A percentile compares a stretch with the other conserved stretches of the same genome.
Conservation (phyloP, 164 flowering plant species). For the Nymphaea thermarum region DNA sequence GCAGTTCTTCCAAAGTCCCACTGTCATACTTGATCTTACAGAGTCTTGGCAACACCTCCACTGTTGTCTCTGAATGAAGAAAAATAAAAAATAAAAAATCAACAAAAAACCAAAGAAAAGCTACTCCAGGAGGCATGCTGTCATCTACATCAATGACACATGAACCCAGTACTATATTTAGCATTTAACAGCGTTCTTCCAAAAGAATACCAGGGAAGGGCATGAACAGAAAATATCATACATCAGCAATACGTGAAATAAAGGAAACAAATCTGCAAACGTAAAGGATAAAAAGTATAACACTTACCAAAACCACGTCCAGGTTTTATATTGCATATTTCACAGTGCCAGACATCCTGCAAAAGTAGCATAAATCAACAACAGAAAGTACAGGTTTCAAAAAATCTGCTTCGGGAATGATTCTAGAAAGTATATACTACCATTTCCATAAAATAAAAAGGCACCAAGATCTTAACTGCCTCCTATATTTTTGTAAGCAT, state of each 20-base stretch:
- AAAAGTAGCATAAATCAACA: slow-evolving; percentile 4
- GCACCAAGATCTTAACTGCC: background rate
- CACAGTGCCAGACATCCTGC: slow-evolving; percentile 99
- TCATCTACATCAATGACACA: too few species aligned
- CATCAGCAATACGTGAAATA: too few species aligned
- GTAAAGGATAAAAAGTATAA: background rate
- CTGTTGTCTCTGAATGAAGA: slow-evolving; percentile 69
- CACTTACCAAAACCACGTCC: slow-evolving; percentile 97
- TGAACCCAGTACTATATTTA: too few species aligned
- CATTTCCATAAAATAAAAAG: background rate
- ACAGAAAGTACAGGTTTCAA: background rate
- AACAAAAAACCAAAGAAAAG: too few species aligned
- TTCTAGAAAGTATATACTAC: background rate
- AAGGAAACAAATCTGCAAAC: background rate
- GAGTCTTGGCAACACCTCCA: slow-evolving; percentile 93
- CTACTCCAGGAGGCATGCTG: too few species aligned
- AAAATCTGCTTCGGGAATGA: background rate
- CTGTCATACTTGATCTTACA: slow-evolving; percentile 98
- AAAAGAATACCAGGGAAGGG: too few species aligned
- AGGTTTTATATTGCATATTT: slow-evolving; percentile 94
- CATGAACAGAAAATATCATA: too few species aligned
- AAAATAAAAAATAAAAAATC: too few species aligned
- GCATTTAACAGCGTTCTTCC: too few species aligned
- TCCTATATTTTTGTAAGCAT: too few species aligned
- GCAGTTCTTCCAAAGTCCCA: slow-evolving; percentile 94